These are phyloP conservation scores for Pezicula radicicola DNA, from an alignment of 2,329 filamentous ascomycete species.

Conservation along the genomic window DNA sequence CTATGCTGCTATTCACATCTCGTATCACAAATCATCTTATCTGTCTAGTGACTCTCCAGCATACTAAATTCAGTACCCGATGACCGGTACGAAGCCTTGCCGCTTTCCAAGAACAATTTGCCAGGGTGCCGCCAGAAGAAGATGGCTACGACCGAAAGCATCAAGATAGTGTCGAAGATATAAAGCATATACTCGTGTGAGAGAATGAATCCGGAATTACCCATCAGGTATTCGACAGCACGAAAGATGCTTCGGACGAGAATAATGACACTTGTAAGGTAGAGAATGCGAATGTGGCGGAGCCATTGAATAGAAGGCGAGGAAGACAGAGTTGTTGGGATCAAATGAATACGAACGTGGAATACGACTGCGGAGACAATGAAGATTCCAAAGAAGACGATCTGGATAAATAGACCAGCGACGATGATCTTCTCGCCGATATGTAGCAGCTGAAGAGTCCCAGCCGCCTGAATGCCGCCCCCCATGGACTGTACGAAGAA, in stretches of 20 bases:
- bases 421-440: conserved; percentile 39
- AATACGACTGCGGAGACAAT: conserved; percentile 38
- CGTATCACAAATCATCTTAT: too few species aligned
- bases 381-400: conserved; percentile 45
- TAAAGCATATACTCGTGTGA: conserved; percentile 37
- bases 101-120: neutral
- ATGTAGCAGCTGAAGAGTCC: conserved; percentile 22
- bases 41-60: too few species aligned
- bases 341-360: conserved; percentile 32
- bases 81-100: too few species aligned
- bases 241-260: conserved; percentile 41
- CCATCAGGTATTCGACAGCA: conserved; percentile 40
- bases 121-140: conserved; percentile 31
- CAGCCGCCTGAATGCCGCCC: conserved; percentile 23
- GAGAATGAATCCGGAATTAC: conserved; percentile 36
- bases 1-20: too few species aligned
- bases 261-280: conserved; percentile 36
- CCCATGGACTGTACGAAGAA: conserved; percentile 36
- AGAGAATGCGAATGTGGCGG: conserved; percentile 35
- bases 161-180: conserved; percentile 36
- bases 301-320: conserved; percentile 18
- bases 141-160: conserved; percentile 32
- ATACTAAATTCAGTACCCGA: too few species aligned
- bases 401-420: conserved; percentile 42
- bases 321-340: conserved; percentile 16